These are phyloP conservation scores for Medicago truncatula DNA, from an alignment of 306 rosid genomes.

Conservation along the genomic window MtrunA17r5.0-ANR NC_053048.1:49279001-49279500, in stretches of 20 bases:
- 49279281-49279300: too few relatives aligned
- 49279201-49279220: conserved; percentile 64
- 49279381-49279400: conserved; percentile 65
- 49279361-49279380: conserved; percentile 73
- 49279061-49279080: not conserved
- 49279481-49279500: not conserved
- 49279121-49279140: not conserved
- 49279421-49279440: conserved; percentile 58
- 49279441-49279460: not conserved
- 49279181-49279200: conserved; percentile 65
- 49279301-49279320: not conserved
- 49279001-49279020: conserved; percentile 61
- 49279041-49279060: conserved; percentile 39
- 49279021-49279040: conserved; percentile 55
- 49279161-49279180: conserved; percentile 56
- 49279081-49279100: not conserved
- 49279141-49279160: conserved; percentile 63
- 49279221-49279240: conserved; percentile 76
- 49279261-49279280: too few relatives aligned
- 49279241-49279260: not conserved
- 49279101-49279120: not conserved
- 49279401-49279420: conserved; percentile 71
- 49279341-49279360: conserved; percentile 54
- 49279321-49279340: not conserved
- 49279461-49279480: not conserved